These are phyloP conservation scores for Graphilbum sp. DNA, from an alignment of 2,329 filamentous ascomycete genomes.

Conservation along the genomic window DNA sequence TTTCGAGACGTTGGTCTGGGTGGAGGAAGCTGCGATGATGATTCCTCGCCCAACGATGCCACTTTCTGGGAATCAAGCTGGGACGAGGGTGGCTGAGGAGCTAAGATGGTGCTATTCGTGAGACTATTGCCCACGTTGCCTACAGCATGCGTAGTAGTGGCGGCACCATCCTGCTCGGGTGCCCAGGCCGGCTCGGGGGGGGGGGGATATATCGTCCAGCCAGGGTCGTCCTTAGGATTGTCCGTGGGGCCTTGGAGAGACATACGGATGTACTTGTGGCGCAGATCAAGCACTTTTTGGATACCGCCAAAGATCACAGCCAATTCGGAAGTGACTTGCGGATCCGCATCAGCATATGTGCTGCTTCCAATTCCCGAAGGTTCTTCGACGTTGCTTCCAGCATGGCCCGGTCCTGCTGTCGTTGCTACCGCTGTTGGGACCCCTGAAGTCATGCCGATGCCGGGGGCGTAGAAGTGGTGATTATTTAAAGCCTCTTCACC, in stretches of 20 bases:
- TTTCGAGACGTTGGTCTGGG: constrained; percentile 24
- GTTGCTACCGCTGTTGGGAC: constrained; percentile 2
- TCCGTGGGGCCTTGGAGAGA: constrained; percentile 70
- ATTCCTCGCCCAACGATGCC: constrained; percentile 4
- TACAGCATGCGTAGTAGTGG: constrained; percentile 13
- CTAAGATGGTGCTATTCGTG: constrained; percentile 28
- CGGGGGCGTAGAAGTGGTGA: too few relatives aligned
- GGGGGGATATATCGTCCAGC: constrained; percentile 80
- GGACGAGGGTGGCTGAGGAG: neutral
- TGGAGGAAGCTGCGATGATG: neutral
- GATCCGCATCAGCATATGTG: constrained; percentile 55
- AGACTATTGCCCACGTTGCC: constrained; percentile 26
- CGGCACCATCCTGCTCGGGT: constrained; percentile 26
- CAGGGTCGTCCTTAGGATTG: constrained; percentile 72
- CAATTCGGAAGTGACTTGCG: constrained; percentile 70
- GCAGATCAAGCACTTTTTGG: constrained; percentile 71
- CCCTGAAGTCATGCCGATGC: neutral
- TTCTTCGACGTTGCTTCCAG: constrained; percentile 22
- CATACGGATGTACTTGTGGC: constrained; percentile 74
- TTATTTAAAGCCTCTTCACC: too few relatives aligned
- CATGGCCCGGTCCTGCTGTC: constrained; percentile 9
- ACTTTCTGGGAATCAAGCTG: constrained; percentile 10
- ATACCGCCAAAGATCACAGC: constrained; percentile 79
- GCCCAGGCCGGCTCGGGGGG: constrained; percentile 87
- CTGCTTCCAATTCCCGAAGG: constrained; percentile 47